Conservation (phyloP, 2,329 filamentous ascomycete genomes). For the Neofusicoccum cordaticola region DNA sequence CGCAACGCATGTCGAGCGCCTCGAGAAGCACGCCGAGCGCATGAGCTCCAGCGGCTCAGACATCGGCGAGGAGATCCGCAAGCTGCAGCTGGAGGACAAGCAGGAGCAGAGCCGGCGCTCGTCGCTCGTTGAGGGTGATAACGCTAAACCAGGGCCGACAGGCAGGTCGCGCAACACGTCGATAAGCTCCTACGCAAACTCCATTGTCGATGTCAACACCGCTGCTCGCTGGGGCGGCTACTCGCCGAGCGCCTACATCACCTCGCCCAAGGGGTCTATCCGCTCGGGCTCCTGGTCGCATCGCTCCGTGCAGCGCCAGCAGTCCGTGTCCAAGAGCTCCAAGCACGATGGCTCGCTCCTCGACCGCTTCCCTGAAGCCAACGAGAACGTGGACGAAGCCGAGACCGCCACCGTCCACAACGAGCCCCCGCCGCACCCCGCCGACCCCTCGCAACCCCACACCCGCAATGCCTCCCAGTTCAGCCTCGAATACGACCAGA, state of each 20-base stretch:
- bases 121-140: constrained; percentile 36
- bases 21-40: constrained; percentile 73
- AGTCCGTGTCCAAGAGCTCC: constrained; percentile 31
- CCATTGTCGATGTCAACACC: constrained; percentile 68
- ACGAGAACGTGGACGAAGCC: constrained; percentile 25
- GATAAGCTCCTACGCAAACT: constrained; percentile 48
- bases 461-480: constrained; percentile 23
- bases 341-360: constrained; percentile 37
- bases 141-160: not conserved
- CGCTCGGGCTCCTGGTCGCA: constrained; percentile 47
- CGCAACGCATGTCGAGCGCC: constrained; percentile 65
- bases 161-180: constrained; percentile 40
- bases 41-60: constrained; percentile 70
- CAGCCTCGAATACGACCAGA: constrained; percentile 35
- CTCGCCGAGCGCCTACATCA: constrained; percentile 65
- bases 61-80: constrained; percentile 73
- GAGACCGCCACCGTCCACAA: constrained; percentile 11
- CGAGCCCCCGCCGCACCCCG: not conserved
- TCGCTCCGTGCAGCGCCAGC: constrained; percentile 33
- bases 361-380: constrained; percentile 40
- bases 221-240: constrained; percentile 67
- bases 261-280: constrained; percentile 64
- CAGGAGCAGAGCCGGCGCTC: constrained; percentile 65
- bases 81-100: constrained; percentile 69
- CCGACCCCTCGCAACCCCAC: not conserved